Base-by-base conservation (phyloP, 495 filamentous ascomycete species). In the Niebla homalea region DNA sequence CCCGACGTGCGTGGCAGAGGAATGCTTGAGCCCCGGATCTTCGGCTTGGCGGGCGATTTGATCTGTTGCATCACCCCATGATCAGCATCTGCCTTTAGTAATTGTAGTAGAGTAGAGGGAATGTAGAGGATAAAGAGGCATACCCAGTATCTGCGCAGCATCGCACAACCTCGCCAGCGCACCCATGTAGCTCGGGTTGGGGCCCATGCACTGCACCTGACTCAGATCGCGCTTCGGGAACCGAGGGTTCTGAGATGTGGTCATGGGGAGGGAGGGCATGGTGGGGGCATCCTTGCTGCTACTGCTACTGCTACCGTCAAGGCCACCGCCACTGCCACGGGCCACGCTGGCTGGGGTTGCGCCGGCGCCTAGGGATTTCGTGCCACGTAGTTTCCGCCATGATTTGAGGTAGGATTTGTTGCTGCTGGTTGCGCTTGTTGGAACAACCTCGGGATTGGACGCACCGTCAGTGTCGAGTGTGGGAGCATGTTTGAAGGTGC, bases 31-130 rank as follows among this genome's bases (percentile, higher is more conserved):
- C 12, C 88, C 86, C 11, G 88, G 89, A 64, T 94, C 90, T 62
- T 98, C 92, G 37, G 94, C 87, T 69, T 94, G 89, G 45, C 90
- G 86, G 18, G 87, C 85, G 61, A 98, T 89, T 78, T 92, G 87
- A 74, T 98, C 92, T 96, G 57, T 49, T 21, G 14, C n/a, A 19
- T 22, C 19, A 45, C 14, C 5, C 47, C 22, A 52, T 63, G 26
- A 62, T 57, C 38, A 67, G 41, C n/a, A 22, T 37, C 37, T 50
- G 42, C 57, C 44, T n/a, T 37, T 7, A 36, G 8, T 16, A 7
- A 20, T 8, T 10, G 25, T 12, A 1, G 32, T 48, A 36, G 50
- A 29, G 12, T 46, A 40, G n/a, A 48, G 48, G 39, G 29, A 23
- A 20, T 56, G 25, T 35, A 75, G n/a, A 5, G 26, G 26, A 29